Conservation (phyloP, 2,329 filamentous ascomycete species). For the Colletotrichum truncatum region DNA sequence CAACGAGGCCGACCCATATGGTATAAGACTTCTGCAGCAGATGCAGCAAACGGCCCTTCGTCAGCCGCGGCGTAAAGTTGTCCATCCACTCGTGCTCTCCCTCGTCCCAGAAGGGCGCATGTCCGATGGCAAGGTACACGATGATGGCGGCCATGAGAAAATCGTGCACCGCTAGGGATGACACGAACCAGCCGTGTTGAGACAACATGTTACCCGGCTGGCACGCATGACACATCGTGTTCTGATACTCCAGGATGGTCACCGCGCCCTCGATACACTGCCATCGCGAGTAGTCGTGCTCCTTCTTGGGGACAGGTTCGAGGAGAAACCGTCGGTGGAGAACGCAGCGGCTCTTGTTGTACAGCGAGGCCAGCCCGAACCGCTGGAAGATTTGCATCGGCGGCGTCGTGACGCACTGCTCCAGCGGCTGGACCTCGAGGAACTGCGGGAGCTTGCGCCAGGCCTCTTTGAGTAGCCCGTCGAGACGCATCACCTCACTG, state of each 20-base stretch:
- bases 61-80: conserved; percentile 40
- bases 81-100: conserved; percentile 46
- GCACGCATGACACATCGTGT: conserved; percentile 55
- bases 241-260: conserved; percentile 57
- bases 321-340: conserved; percentile 63
- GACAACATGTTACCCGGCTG: conserved; percentile 63
- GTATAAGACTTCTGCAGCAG: conserved; percentile 51
- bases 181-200: conserved; percentile 65
- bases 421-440: conserved; percentile 58
- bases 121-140: conserved; percentile 61
- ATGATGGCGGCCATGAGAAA: conserved; percentile 70
- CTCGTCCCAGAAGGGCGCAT: conserved; percentile 48
- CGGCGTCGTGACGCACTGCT: conserved; percentile 58
- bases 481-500: conserved; percentile 57
- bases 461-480: conserved; percentile 53
- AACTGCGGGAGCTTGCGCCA: conserved; percentile 57
- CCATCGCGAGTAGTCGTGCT: conserved; percentile 62
- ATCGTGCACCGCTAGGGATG: conserved; percentile 66
- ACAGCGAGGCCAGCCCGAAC: conserved; percentile 60
- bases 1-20: conserved; percentile 54
- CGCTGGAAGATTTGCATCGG: conserved; percentile 59
- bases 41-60: conserved; percentile 48
- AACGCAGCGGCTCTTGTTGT: conserved; percentile 64
- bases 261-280: conserved; percentile 60
- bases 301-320: conserved; percentile 48